Percentiles rank a stretch among this genome's conserved stretches.
Evolutionary conservation across 2,329 filamentous ascomycete genomes (phyloP).

Genomic region (Botryotinia narcissicola): DNA sequence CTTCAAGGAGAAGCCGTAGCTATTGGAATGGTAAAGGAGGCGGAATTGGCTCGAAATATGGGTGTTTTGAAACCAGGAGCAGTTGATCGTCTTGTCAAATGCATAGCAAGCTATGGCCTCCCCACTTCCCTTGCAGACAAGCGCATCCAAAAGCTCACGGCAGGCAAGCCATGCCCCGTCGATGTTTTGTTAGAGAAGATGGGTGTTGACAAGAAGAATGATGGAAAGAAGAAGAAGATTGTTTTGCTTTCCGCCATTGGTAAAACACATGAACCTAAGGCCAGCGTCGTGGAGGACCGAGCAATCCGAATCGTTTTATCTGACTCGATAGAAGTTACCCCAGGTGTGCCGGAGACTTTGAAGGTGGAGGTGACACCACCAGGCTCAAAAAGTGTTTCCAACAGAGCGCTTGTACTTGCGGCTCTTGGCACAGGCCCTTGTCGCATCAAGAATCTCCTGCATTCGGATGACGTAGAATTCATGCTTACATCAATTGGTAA

Average conservation of each 20-base stretch:
- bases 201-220: constrained; percentile 98
- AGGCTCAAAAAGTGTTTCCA: constrained; percentile 97
- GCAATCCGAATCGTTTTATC: constrained; percentile 82
- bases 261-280: constrained; percentile 79
- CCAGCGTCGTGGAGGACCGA: constrained; percentile 83
- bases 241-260: constrained; percentile 90
- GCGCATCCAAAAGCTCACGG: constrained; percentile 75
- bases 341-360: constrained; percentile 64
- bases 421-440: constrained; percentile 84
- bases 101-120: constrained; percentile 88
- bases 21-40: constrained; percentile 98
- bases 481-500: constrained; percentile 91
- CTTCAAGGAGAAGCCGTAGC: constrained; percentile 94
- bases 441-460: constrained; percentile 85
- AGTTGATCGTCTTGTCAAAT: constrained; percentile 86
- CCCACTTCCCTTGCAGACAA: constrained; percentile 84
- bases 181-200: constrained; percentile 86
- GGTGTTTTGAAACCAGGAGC: constrained; percentile 82
- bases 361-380: constrained; percentile 80
- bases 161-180: constrained; percentile 82
- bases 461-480: constrained; percentile 95
- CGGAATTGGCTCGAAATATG: constrained; percentile 85
- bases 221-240: constrained; percentile 92
- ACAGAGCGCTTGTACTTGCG: constrained; percentile 89
- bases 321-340: constrained; percentile 69